Conservation (phyloP, 108 stramenopile genomes). For the Conticribra guillardii region DNA sequence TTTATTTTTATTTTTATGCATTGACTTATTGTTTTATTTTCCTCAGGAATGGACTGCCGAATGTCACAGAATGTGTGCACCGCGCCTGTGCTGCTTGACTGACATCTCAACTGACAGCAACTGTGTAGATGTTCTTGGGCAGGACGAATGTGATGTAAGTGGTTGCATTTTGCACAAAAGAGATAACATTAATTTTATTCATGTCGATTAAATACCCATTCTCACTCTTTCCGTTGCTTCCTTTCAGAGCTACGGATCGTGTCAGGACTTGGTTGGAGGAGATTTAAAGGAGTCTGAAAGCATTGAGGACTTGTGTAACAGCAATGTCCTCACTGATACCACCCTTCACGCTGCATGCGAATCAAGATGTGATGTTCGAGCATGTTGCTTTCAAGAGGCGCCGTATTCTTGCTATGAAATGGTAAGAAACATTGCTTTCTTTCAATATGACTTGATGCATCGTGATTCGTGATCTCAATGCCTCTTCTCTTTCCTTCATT, state of each 20-base stretch:
- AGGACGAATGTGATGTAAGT: conserved; percentile 10
- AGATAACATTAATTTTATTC: too few relatives aligned
- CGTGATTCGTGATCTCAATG: too few relatives aligned
- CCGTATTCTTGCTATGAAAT: conserved; percentile 26
- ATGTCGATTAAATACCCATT: too few relatives aligned
- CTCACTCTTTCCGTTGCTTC: background rate
- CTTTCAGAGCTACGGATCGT: conserved; percentile 7
- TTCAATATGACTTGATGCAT: too few relatives aligned
- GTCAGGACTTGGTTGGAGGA: conserved; percentile 19
- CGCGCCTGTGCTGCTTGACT: conserved; percentile 20
- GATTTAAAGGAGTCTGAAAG: conserved; percentile 1
- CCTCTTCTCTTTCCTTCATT: background rate
- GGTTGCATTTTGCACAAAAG: too few relatives aligned
- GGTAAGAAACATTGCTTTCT: background rate
- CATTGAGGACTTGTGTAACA: conserved; percentile 18
- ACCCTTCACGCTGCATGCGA: conserved; percentile 6
- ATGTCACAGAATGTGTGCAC: conserved; percentile 19
- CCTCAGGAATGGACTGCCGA: conserved; percentile 21
- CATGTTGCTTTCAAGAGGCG: conserved; percentile 24
- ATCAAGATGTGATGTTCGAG: conserved; percentile 9
- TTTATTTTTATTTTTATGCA: too few relatives aligned
- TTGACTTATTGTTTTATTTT: too few relatives aligned
- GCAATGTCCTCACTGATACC: background rate
- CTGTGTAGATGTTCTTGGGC: conserved; percentile 14
- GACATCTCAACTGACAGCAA: conserved; percentile 6